phyloP scores from a whole-genome alignment of 2,329 filamentous ascomycete species.

The Aspergillus tubingensis region DNA sequence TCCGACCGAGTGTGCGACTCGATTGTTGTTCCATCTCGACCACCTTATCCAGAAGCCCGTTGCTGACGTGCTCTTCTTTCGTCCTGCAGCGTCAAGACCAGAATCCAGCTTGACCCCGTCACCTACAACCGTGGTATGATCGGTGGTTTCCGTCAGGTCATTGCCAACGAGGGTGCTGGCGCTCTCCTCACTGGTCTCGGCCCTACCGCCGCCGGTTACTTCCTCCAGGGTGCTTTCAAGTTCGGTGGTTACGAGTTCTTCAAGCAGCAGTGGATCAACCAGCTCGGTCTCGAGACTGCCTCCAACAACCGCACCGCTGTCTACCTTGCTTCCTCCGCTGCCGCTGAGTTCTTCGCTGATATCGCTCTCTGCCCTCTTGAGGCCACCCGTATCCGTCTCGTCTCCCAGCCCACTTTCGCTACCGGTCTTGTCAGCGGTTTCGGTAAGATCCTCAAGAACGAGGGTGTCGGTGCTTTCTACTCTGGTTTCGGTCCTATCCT shows the following conservation, averaged over 20 bases:
- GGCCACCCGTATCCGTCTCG: slow-evolving; percentile 90
- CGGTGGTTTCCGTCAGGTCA: slow-evolving; percentile 83
- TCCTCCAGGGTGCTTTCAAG: slow-evolving; percentile 91
- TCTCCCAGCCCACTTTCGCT: slow-evolving; percentile 83
- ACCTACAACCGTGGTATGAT: slow-evolving; percentile 89
- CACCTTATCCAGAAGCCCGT: background rate
- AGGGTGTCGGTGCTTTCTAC: slow-evolving; percentile 86
- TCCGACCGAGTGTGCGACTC: slow-evolving; percentile 18
- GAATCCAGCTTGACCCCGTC: slow-evolving; percentile 86
- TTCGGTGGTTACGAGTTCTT: slow-evolving; percentile 96
- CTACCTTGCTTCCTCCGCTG: slow-evolving; percentile 69
- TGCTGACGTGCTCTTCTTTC: slow-evolving; percentile 22
- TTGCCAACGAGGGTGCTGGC: slow-evolving; percentile 79
- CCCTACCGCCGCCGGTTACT: slow-evolving; percentile 85
- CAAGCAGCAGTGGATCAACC: slow-evolving; percentile 87
- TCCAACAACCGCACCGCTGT: slow-evolving; percentile 77
- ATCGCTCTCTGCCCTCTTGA: slow-evolving; percentile 83
- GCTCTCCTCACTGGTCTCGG: slow-evolving; percentile 84
- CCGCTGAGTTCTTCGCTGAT: slow-evolving; percentile 65
- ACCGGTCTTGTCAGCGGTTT: slow-evolving; percentile 77
- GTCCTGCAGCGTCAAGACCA: slow-evolving; percentile 79
- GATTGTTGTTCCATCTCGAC: background rate
- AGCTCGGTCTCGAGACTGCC: slow-evolving; percentile 74
- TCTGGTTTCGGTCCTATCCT: slow-evolving; percentile 85
- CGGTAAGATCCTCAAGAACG: slow-evolving; percentile 77